Evolutionary conservation across 805 yeast genomes (phyloP).

Genomic region (Vanderwaltozyma verrucispora): DNA sequence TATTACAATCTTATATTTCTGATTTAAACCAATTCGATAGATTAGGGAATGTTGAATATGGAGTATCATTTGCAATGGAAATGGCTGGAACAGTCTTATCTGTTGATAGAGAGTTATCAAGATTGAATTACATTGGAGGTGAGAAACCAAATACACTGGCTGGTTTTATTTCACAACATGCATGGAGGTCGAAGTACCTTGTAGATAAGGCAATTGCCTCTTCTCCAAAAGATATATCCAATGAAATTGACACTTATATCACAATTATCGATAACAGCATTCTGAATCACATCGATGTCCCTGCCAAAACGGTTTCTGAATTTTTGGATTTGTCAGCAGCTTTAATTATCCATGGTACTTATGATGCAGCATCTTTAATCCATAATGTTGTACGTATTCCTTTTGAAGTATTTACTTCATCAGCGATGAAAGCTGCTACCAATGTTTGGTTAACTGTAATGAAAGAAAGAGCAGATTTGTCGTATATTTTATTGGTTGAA

Average conservation of each 20-base stretch:
- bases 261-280: neutral
- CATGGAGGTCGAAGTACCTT: conserved; percentile 48
- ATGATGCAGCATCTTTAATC: conserved; percentile 32
- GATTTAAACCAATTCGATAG: conserved; percentile 30
- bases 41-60: conserved; percentile 48
- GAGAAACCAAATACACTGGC: conserved; percentile 50
- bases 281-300: conserved; percentile 6
- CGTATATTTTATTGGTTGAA: conserved; percentile 55
- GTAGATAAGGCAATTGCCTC: conserved; percentile 25
- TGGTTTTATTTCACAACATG: conserved; percentile 64
- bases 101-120: conserved; percentile 54
- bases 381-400: conserved; percentile 56
- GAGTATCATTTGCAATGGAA: conserved; percentile 84
- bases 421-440: conserved; percentile 51
- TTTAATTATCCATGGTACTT: conserved; percentile 30
- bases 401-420: conserved; percentile 51
- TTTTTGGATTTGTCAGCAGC: conserved; percentile 38
- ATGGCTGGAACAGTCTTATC: conserved; percentile 70
- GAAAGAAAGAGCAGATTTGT: conserved; percentile 50
- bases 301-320: conserved; percentile 29
- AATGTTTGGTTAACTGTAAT: conserved; percentile 75
- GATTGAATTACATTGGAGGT: conserved; percentile 31
- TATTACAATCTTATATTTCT: conserved; percentile 69
- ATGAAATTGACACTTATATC: conserved; percentile 10
- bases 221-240: conserved; percentile 21